Evolutionary conservation across 805 yeast genomes (phyloP).

Genomic region (Lachancea sp.): DNA sequence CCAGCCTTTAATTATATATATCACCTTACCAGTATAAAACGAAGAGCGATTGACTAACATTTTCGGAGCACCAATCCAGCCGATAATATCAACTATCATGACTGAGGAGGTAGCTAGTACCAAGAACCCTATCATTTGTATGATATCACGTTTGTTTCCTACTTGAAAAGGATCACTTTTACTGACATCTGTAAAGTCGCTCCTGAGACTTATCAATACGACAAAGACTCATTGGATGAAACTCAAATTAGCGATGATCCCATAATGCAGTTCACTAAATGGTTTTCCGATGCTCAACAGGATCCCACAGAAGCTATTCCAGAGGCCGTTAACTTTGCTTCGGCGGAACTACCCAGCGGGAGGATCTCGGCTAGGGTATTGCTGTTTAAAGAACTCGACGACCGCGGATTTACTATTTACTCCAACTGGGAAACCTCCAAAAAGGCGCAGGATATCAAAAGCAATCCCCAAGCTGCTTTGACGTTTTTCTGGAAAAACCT

Average conservation of each 20-base stretch:
- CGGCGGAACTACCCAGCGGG: slow-evolving; percentile 87
- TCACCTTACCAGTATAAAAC: neutral
- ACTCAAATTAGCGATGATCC: slow-evolving; percentile 54
- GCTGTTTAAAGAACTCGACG: slow-evolving; percentile 82
- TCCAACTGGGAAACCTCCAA: slow-evolving; percentile 89
- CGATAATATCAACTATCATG: neutral
- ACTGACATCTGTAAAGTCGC: slow-evolving; percentile 48
- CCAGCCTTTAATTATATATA: too few relatives aligned
- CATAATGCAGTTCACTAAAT: slow-evolving; percentile 65
- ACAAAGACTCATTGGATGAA: slow-evolving; percentile 54
- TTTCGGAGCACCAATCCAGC: neutral
- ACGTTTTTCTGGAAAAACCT: slow-evolving; percentile 87
- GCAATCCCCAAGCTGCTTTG: slow-evolving; percentile 76
- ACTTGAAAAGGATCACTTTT: neutral
- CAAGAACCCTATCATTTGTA: slow-evolving; percentile 10
- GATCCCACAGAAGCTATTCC: slow-evolving; percentile 55
- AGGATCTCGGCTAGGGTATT: slow-evolving; percentile 80
- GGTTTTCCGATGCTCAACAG: slow-evolving; percentile 75
- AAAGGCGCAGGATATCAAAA: slow-evolving; percentile 61
- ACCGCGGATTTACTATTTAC: slow-evolving; percentile 75
- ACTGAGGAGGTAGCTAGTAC: neutral
- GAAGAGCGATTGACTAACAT: neutral
- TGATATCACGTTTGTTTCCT: neutral
- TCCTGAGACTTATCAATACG: slow-evolving; percentile 84
- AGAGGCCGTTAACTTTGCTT: slow-evolving; percentile 80